Evolutionary conservation across 352 stramenopile genomes (phyloP), one percentile per base, ranked within the genome.

Genomic region (Thalassiosira delicatula): DNA sequence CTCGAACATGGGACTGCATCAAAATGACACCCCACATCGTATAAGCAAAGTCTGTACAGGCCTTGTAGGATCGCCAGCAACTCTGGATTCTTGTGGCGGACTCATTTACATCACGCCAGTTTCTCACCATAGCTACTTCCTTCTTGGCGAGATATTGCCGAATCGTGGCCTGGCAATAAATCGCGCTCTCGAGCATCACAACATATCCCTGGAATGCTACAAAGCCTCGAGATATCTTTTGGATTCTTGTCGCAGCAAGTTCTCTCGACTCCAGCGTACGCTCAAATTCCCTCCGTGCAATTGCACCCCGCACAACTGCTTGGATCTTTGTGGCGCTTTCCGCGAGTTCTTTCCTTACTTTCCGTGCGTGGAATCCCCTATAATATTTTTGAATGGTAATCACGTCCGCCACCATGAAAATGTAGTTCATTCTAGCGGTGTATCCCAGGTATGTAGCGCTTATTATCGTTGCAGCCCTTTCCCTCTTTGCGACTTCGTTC

Each of bases 391-490:
- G 44, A 21, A 54, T 54, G n/a, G 35, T 57, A 2, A 77, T 69
- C 14, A 69, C 29, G 25, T 40, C 49, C 19, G 17, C 60, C 12
- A 77, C 29, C 0, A 33, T 59, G 1, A 68, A 35, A 23, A 69
- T 25, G 69, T 70, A 77, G 7, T 66, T 23, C 32, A 77, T 77
- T 33, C 70, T 78, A 23, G 25, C 25, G 4, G 3, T 9, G 37
- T 63, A 69, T 14, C 70, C 32, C 5, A 29, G 44, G 49, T 53
- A 70, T 12, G 33, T 8, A n/a, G 54, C 29, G 42, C 65, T 25
- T 35, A 78, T 70, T 23, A 62, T 78, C 19, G 70, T 78, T 51
- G 46, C 66, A 33, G 70, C 35, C n/a, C n/a, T n/a, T n/a, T n/a
- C n/a, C n/a, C n/a, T n/a, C n/a, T n/a, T 49, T 40, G 12, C 35